A percentile compares a stretch with the other conserved stretches of the same genome.
phyloP scores from a whole-genome alignment of 371 early-diverging fungal genomes.

The Astathelohania contejeani region DNA sequence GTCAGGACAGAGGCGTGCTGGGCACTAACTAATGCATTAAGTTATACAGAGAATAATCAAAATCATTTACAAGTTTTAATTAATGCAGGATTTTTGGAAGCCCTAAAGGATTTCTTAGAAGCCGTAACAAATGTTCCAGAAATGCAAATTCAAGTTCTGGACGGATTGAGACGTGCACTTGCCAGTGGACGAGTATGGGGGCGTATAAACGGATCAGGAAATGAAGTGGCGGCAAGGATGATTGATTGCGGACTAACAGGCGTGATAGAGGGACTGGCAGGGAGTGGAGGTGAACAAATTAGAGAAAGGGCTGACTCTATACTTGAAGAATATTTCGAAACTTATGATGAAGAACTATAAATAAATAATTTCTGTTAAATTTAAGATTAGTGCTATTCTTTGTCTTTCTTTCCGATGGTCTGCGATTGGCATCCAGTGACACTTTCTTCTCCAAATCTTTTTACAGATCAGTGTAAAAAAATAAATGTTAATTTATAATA shows the following conservation, averaged over 20 bases:
- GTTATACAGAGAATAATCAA: constrained; percentile 68
- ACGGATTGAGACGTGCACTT: constrained; percentile 83
- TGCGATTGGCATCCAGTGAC: too few relatives aligned
- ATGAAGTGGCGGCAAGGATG: constrained; percentile 63
- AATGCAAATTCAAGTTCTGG: constrained; percentile 76
- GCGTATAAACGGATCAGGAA: constrained; percentile 54
- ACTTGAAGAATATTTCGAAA: constrained; percentile 76
- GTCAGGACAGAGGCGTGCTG: constrained; percentile 97
- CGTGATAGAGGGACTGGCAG: constrained; percentile 68
- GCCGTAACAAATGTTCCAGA: constrained; percentile 56
- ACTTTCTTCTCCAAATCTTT: too few relatives aligned
- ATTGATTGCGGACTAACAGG: constrained; percentile 78
- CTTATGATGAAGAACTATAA: too few relatives aligned
- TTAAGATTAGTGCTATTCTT: too few relatives aligned
- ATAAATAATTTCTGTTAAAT: too few relatives aligned
- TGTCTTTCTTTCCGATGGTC: too few relatives aligned
- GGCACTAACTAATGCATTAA: constrained; percentile 93
- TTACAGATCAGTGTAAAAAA: too few relatives aligned
- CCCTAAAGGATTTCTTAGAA: constrained; percentile 70
- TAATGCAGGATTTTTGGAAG: constrained; percentile 70
- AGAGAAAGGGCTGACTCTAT: constrained; percentile 73
- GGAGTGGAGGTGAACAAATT: constrained; percentile 72
- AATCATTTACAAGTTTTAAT: constrained; percentile 69
- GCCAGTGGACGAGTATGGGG: constrained; percentile 66
- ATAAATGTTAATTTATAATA: too few relatives aligned